Evolutionary conservation across 352 stramenopile species (phyloP).

Genomic region (Pythium monospermum): DNA sequence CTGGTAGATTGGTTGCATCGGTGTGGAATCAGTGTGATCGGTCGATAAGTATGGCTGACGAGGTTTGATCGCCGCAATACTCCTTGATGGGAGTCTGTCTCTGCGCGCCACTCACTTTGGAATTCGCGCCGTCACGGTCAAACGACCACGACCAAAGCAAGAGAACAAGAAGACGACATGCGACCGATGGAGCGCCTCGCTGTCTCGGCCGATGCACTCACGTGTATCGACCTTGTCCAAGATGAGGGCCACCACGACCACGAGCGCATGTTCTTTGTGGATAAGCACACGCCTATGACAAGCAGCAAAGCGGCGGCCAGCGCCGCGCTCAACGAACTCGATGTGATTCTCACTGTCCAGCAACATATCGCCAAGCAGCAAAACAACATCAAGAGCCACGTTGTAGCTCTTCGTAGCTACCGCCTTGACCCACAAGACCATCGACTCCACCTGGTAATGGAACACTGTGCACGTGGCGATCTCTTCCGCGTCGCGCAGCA

Average conservation of each 20-base stretch:
- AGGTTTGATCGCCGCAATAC: too few species aligned
- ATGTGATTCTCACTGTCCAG: constrained; percentile 51
- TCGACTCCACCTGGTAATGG: constrained; percentile 54
- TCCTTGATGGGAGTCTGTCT: too few species aligned
- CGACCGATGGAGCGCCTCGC: constrained; percentile 9
- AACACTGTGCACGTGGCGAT: constrained; percentile 62
- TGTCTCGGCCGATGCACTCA: constrained; percentile 15
- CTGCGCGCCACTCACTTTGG: too few species aligned
- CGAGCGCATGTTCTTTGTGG: constrained; percentile 23
- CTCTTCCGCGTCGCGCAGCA: constrained; percentile 47
- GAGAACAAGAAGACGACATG: too few species aligned
- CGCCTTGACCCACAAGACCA: constrained; percentile 31
- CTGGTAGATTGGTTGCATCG: background rate
- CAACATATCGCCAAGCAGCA: constrained; percentile 1
- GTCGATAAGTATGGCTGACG: too few species aligned
- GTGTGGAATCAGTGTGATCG: background rate
- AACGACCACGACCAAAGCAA: too few species aligned
- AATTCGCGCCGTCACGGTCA: background rate
- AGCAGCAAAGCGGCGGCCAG: constrained; percentile 18
- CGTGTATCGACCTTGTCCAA: constrained; percentile 49
- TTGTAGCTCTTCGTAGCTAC: constrained; percentile 49
- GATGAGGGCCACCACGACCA: constrained; percentile 17
- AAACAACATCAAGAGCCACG: constrained; percentile 14
- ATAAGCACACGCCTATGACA: constrained; percentile 61
- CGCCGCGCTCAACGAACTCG: constrained; percentile 57